Evolutionary conservation across 306 rosid genomes (phyloP).

Genomic region (Gillenia trifoliata): DNA sequence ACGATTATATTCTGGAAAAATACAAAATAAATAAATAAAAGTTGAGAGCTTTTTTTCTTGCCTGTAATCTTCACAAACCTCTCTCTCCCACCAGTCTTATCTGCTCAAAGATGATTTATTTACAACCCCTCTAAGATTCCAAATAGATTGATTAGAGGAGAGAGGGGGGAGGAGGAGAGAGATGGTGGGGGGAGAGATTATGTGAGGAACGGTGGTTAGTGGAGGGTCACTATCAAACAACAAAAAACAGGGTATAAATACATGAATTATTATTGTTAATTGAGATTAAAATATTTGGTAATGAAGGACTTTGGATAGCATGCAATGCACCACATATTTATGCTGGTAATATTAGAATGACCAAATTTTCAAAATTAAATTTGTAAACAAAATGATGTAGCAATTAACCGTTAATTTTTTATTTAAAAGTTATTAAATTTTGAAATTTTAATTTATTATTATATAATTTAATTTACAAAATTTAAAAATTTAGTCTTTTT

Average conservation of each 20-base stretch:
- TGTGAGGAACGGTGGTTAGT: conserved; percentile 22
- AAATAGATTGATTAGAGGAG: conserved; percentile 25
- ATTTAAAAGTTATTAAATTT: no score
- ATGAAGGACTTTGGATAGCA: neutral
- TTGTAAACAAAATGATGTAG: no score
- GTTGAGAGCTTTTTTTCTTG: conserved; percentile 8
- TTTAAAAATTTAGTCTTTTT: no score
- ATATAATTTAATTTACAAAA: no score
- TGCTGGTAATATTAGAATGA: no score
- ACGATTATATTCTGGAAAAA: conserved; percentile 7
- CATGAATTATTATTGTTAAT: neutral
- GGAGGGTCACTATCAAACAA: conserved; percentile 42
- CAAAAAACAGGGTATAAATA: neutral
- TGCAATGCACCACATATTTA: neutral
- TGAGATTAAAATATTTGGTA: neutral
- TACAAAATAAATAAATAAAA: neutral
- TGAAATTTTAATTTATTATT: no score
- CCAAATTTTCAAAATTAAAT: no score
- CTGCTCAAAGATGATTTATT: conserved; percentile 38
- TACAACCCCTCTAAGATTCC: conserved; percentile 41
- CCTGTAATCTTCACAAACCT: conserved; percentile 40
- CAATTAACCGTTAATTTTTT: no score
- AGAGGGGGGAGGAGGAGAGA: neutral
- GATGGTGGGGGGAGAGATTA: neutral
- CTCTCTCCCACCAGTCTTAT: conserved; percentile 49